These are phyloP conservation scores for Jacaranda mimosifolia DNA, from an alignment of 257 asterid genomes.

Conservation along the genomic window DNA sequence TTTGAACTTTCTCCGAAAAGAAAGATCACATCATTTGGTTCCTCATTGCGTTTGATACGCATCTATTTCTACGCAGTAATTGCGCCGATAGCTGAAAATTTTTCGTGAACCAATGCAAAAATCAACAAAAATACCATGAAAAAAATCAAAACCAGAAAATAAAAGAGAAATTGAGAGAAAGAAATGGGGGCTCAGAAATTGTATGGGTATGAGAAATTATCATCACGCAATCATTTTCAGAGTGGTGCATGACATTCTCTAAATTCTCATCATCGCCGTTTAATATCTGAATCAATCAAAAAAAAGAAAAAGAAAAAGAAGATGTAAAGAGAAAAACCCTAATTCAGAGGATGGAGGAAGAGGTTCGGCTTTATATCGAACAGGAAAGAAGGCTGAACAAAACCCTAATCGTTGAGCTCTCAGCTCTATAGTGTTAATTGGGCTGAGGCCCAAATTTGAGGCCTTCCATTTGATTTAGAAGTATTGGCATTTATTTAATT, in stretches of 20 bases:
- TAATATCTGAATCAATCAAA: background rate
- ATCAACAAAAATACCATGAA: too few relatives aligned
- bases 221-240: conserved; percentile 47
- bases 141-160: too few relatives aligned
- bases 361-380: background rate
- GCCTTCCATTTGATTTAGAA: too few relatives aligned
- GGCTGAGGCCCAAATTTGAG: background rate
- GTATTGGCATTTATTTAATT: too few relatives aligned
- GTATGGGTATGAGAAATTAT: conserved; percentile 49
- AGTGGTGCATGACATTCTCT: conserved; percentile 63
- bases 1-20: conserved; percentile 40
- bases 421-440: background rate
- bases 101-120: background rate
- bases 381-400: background rate
- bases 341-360: background rate
- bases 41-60: background rate
- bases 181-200: conserved; percentile 45
- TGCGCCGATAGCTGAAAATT: background rate
- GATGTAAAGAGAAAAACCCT: background rate
- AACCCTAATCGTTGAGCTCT: background rate
- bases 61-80: background rate
- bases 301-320: background rate
- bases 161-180: background rate
- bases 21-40: conserved; percentile 55
- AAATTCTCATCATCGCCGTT: conserved; percentile 51